These are phyloP conservation scores for Mycena chlorophos DNA, from an alignment of 768 basidiomycete genomes.

Conservation along the genomic window DNA sequence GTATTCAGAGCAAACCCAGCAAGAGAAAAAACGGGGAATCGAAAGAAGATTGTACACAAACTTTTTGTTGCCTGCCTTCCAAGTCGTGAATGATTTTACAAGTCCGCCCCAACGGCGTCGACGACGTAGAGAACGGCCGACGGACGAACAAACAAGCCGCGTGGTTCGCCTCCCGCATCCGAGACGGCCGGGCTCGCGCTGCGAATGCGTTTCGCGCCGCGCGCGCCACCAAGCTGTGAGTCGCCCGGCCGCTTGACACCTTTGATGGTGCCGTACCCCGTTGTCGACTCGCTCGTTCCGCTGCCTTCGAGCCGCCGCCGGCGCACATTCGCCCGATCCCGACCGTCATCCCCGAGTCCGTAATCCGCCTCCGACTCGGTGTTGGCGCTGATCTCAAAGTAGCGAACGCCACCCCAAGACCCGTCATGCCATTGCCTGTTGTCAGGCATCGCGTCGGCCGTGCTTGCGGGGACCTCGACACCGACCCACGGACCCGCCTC, in stretches of 20 bases:
- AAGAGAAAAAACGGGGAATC: background rate
- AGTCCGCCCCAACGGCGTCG: conserved; percentile 71
- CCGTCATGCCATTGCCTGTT: conserved; percentile 89
- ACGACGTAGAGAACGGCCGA: conserved; percentile 87
- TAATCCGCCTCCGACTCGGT: conserved; percentile 63
- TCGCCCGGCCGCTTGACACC: conserved; percentile 42
- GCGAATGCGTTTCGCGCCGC: conserved; percentile 70
- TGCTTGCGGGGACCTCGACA: conserved; percentile 75
- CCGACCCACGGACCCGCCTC: conserved; percentile 88
- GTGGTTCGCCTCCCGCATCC: conserved; percentile 57
- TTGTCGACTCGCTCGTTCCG: conserved; percentile 31
- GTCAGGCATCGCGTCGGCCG: conserved; percentile 33
- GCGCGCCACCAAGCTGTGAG: conserved; percentile 46
- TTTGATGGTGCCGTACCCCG: conserved; percentile 22
- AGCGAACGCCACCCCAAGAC: conserved; percentile 75
- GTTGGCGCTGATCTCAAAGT: conserved; percentile 71
- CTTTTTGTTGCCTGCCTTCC: background rate
- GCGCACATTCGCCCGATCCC: conserved; percentile 39
- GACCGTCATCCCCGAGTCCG: conserved; percentile 45
- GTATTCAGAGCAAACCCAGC: background rate
- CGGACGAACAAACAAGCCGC: conserved; percentile 82
- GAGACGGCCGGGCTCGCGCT: conserved; percentile 67
- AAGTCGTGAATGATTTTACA: conserved; percentile 41
- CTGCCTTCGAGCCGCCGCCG: conserved; percentile 43
- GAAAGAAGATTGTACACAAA: background rate